Base-by-base conservation (phyloP, 169 alveolate species). In the Fabrea salina region DNA sequence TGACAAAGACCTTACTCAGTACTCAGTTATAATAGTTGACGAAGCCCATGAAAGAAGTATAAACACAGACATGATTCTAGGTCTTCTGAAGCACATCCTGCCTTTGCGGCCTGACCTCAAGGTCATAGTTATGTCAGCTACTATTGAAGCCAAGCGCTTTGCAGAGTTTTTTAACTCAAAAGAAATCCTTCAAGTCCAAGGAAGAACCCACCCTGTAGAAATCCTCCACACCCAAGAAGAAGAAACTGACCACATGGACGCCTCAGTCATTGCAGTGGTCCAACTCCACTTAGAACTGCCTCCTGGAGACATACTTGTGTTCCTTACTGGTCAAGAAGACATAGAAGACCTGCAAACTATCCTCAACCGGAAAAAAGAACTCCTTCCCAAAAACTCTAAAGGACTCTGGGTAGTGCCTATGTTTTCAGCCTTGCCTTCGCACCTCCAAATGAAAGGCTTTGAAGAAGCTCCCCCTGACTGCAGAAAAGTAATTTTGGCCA, bases 21-120 rank as follows among this genome's bases (percentile, higher is more conserved):
- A 94, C 80, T 90, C 93, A 30, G 93, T 91, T 30, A 86, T 97
- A 16, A 89, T 97, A 8, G 80, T 97, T 16, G 99, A 97, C 89
- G 99, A 97, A 84, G 97, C 96, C n/a, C 99, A 97, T 81, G 99
- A 97, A 77, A 89, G 99, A 79, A 93, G 98, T 44, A 87, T 96
- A 4, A 94, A 98, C 70, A 89, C 98, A 7, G 99, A 97, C 83
- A 93, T 96, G 35, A 86, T 97, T 37, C 80, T 96, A 83, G 97
- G 98, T 27, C 84, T 96, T 54, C 82, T 96, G 11, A 94, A 94
- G 67, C 77, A 91, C 68, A 78, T 91, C 57, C 59, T 92, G 32
- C 58, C 80, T 51, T 91, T 72, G 81, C 83, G 96, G 66, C 59
- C 85, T 66, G 96, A 95, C 57, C 70, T 97, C 5, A 96, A 95